Evolutionary conservation across 768 basidiomycete genomes (phyloP), one percentile per base, ranked within the genome.

Genomic region (Leccinum variicolor): DNA sequence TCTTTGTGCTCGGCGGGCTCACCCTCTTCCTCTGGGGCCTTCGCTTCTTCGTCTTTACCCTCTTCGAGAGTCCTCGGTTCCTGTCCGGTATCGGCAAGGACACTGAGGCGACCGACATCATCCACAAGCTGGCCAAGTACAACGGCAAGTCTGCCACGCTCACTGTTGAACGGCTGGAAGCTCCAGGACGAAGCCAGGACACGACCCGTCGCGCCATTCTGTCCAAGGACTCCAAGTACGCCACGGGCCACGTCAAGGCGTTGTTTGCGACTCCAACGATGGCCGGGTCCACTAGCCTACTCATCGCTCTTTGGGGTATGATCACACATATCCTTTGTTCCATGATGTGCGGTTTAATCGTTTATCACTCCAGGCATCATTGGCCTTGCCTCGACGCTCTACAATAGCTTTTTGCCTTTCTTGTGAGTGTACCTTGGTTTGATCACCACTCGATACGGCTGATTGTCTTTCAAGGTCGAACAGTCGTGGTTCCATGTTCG

Each of bases 311-410:
- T 3, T 69, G 74, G 80, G 64, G 73, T 86, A 50, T 75, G 80
- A 71, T 57, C 15, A n/a, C 8, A 0, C 21, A 31, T 31, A 3
- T 31, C 9, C 4, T 4, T 7, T 50, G 5, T 49, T 9, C 26
- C 13, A 10, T n/a, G 33, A 51, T 4, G 17, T 13, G 23, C 21
- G n/a, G 50, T 39, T 28, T 25, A 55, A 43, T 34, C 9, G 19
- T 49, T 25, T 47, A 19, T 64, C 43, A 43, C 56, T 3, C 51
- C 58, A 88, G 88, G 84, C 1, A 73, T 88, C 34, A 90, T 91
- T 54, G 90, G 89, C 6, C 78, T 91, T 17, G 87, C 86, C 0
- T 87, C 84, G 56, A 87, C 88, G 3, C 73, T 91, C 67, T 86
- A 83, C 61, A 79, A 82, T 63, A 76, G 72, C 54, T 80, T 81